Percentiles rank a stretch among this genome's conserved stretches.
These are phyloP conservation scores for Xylariomycetidae sp. DNA, from an alignment of 2,329 filamentous ascomycete species.

Conservation along the genomic window DNA sequence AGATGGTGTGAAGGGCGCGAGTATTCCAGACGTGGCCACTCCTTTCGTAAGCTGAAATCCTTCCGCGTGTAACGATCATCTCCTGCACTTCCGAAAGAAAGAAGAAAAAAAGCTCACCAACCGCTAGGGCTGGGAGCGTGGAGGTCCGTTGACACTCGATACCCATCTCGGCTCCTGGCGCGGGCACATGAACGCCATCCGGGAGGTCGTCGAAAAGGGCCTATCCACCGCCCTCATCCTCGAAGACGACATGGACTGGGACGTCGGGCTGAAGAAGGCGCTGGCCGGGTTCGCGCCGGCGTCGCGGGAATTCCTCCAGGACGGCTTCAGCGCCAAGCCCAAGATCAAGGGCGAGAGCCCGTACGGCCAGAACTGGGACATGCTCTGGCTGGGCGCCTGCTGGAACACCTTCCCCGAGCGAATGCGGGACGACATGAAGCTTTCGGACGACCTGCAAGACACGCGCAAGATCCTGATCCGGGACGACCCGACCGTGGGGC, in stretches of 20 bases:
- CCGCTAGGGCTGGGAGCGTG: conserved; percentile 11
- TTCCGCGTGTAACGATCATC: too few species aligned
- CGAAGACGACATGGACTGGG: conserved; percentile 40
- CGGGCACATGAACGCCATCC: conserved; percentile 29
- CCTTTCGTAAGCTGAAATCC: too few species aligned
- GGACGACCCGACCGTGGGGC: too few species aligned
- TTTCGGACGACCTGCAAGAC: too few species aligned
- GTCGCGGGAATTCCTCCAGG: conserved; percentile 3
- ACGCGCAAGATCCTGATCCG: too few species aligned
- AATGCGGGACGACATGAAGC: conserved; percentile 15
- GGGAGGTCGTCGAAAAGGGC: conserved; percentile 25
- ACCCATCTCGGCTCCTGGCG: conserved; percentile 33
- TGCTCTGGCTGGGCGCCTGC: conserved; percentile 48
- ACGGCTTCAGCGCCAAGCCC: background rate
- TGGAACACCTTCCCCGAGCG: conserved; percentile 25
- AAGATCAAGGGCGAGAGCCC: conserved; percentile 19
- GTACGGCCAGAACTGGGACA: conserved; percentile 45
- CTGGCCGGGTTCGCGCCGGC: conserved; percentile 19
- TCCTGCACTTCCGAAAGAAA: too few species aligned
- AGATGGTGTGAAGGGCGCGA: conserved; percentile 32
- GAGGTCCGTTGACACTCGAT: too few species aligned
- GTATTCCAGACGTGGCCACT: conserved; percentile 32
- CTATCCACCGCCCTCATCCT: conserved; percentile 32
- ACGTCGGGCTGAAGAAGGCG: conserved; percentile 28
- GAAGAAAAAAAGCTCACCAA: conserved; percentile 27